phyloP scores from a whole-genome alignment of 257 asterid species.

The Petunia secreta region DNA sequence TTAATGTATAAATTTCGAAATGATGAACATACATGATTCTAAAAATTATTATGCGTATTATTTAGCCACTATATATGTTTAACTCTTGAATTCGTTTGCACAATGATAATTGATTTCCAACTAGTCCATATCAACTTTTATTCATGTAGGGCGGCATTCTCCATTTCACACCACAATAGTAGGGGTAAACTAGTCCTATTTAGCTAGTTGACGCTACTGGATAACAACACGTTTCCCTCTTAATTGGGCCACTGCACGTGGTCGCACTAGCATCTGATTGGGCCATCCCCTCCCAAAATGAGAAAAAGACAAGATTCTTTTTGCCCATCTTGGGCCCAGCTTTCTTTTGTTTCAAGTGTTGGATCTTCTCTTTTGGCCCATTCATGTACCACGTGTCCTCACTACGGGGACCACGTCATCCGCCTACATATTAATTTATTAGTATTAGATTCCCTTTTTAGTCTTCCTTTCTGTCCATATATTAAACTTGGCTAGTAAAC shows the following conservation, averaged over 20 bases:
- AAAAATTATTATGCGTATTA: no score
- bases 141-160: background rate
- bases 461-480: background rate
- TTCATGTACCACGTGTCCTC: background rate
- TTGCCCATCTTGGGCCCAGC: constrained; percentile 12
- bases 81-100: no score
- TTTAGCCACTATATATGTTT: no score
- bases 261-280: background rate
- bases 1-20: no score
- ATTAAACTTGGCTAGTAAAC: no score
- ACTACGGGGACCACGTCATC: background rate
- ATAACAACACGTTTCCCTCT: background rate
- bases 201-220: background rate
- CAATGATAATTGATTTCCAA: no score
- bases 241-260: background rate
- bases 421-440: background rate
- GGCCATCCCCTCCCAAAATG: constrained; percentile 13
- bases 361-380: background rate
- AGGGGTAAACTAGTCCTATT: background rate
- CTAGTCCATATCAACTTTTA: background rate
- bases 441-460: background rate
- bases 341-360: constrained; percentile 8
- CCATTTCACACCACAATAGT: background rate
- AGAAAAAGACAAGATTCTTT: background rate
- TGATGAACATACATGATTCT: no score